Conservation (phyloP, 2,329 filamentous ascomycete genomes). For the Didymella glomerata region DNA sequence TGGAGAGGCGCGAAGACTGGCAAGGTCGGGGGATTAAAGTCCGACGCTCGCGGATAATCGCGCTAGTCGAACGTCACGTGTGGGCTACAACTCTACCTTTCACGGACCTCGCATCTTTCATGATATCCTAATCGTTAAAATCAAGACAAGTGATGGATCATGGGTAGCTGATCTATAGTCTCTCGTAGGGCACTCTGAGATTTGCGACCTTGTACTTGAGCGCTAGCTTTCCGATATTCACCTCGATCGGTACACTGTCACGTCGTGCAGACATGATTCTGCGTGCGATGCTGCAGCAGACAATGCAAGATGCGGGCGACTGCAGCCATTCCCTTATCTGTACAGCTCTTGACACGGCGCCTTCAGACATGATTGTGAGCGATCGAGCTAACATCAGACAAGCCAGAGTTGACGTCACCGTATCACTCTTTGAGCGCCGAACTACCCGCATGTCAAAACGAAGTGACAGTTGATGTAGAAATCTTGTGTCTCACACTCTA, state of each 20-base stretch:
- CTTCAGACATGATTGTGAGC: not conserved
- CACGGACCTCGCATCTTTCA: not conserved
- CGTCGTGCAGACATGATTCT: not conserved
- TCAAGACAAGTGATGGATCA: too few species aligned
- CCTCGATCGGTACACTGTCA: not conserved
- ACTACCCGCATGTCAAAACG: not conserved
- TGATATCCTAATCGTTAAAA: too few species aligned
- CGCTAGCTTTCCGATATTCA: not conserved
- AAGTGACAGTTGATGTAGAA: not conserved
- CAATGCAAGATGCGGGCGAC: accelerated
- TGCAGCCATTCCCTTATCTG: not conserved
- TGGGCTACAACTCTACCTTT: not conserved
- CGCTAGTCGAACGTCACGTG: slow-evolving; percentile 13
- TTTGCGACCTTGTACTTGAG: too few species aligned
- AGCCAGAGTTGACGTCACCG: slow-evolving; percentile 5
- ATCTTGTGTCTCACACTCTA: not conserved
- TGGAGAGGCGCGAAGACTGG: not conserved
- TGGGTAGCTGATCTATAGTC: too few species aligned
- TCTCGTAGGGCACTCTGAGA: too few species aligned
- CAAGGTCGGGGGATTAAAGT: slow-evolving; percentile 8
- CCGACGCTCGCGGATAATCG: slow-evolving; percentile 2
- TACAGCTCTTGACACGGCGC: not conserved
- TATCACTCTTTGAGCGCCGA: not conserved
- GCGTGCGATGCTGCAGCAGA: not conserved
- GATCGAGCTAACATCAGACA: slow-evolving; percentile 6